Evolutionary conservation across 75 land plant species (phyloP), one percentile per base, ranked within the genome.

Genomic region (Picea sitchensis): DNA sequence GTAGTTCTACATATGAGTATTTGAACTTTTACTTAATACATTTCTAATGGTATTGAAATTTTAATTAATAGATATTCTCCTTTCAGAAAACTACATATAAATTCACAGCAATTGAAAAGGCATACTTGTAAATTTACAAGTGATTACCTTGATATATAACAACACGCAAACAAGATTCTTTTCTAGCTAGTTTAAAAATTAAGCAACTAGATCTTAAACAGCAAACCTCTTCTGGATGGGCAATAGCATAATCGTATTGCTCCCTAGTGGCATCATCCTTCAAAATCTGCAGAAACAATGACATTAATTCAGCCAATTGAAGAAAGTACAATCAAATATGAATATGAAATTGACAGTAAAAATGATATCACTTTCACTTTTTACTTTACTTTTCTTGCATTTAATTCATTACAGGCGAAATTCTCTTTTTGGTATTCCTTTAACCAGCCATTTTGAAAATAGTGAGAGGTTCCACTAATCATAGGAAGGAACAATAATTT

Each of bases 221-320:
- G 13, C 56, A 51, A 51, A 97, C 99, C 99, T 97, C 94, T 65
- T 97, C 99, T 6, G 99, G 98, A 85, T 97, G 99, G 38, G 95
- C 96, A 79, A 97, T 85, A 79, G 99, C 99, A 85, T 97, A 97
- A 83, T 97, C 99, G 86, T 97, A 97, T 79, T 97, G 96, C 83
- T 93, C 94, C n/a, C 98, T 65, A 9, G 92, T 95, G 20, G 85
- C 86, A 68, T 97, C 98, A 85, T 95, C 99, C 77, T 95, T 97
- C 80, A 97, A 83, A 72, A 97, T 97, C 99, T 97, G 88, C 69
- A 80, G 65, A 84, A 47, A 61, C 15, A 20, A 76, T 57, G 61
- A 44, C 76, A 81, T 62, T 32, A 3, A 5, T 13, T 76, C 44
- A 76, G 34, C 15, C 21, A 12, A 30, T 76, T 51, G 20, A 30